Evolutionary conservation across 805 yeast genomes (phyloP), one percentile per base, ranked within the genome.

Genomic region (Sugiyamaella smithiae): DNA sequence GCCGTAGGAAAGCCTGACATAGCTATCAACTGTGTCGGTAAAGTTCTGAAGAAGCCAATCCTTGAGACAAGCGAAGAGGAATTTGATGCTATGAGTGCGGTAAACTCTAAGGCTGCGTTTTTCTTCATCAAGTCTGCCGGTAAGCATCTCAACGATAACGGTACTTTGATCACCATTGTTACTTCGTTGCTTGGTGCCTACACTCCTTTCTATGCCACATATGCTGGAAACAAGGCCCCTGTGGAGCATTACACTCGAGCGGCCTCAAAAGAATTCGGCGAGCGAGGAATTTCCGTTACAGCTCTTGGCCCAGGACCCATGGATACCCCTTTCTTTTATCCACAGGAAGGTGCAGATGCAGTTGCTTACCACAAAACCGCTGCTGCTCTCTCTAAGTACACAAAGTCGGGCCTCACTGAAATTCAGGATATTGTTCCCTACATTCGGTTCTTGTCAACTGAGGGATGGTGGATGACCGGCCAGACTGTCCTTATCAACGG

Each of bases 231-330:
- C 49, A 85, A 85, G 67, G 90, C 91, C 28, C 90, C 84, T 3
- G 84, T 84, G 22, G 66, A 80, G 57, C 88, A 85, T 61, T 75
- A 82, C 58, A 78, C 83, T 22, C 80, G 76, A 62, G 84, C 89
- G 0, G 70, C 84, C 45, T 84, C 90, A 16, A 77, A 84, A 46
- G 93, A 85, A 68, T 84, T 88, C 84, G 78, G 84, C 12, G 73
- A 78, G 53, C 70, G 72, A 62, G 81, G 81, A 53, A 87, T 87
- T 20, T 73, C 88, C 54, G 88, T 82, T 48, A 84, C 82, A 65
- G 73, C 82, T 20, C 75, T 84, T n/a, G 80, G 84, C 14, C 91
- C 90, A 23, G 91, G 91, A 17, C 85, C 85, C 64, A 81, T 84
- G 55, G 77, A 74, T 49, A 81, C 88, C 6, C 84, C 81, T 25